Evolutionary conservation across 176 grass and related monocot genomes (phyloP).

Genomic region (Poa annua): DNA sequence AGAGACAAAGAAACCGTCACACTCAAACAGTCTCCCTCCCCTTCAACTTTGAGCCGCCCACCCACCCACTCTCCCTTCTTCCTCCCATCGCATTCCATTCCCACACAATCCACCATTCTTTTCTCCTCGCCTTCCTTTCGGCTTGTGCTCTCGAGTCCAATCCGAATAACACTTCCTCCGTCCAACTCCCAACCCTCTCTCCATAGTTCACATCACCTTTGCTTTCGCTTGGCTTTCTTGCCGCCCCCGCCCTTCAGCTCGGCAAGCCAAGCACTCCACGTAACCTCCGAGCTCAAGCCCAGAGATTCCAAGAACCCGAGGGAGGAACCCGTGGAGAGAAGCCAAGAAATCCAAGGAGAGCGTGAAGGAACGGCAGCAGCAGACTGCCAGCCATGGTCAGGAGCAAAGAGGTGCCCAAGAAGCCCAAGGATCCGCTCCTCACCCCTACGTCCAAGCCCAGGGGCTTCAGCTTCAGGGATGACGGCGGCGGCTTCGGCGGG

Average conservation of each 20-base stretch:
- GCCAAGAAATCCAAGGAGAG: not conserved
- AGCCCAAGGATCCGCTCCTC: constrained; percentile 49
- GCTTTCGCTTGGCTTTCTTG: constrained; percentile 28
- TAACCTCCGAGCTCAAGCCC: constrained; percentile 33
- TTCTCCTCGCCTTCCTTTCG: not conserved
- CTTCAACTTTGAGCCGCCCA: constrained; percentile 53
- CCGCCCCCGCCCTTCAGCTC: constrained; percentile 18
- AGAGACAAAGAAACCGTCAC: constrained; percentile 3
- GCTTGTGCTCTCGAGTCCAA: constrained; percentile 13
- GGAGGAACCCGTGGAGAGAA: constrained; percentile 1
- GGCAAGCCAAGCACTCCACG: constrained; percentile 30
- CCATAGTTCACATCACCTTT: constrained; percentile 47
- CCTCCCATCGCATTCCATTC: constrained; percentile 8
- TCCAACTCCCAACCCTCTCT: constrained; percentile 23
- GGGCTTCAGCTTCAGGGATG: constrained; percentile 35
- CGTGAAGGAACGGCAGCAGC: not conserved
- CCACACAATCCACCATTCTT: constrained; percentile 17
- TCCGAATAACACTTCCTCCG: constrained; percentile 7
- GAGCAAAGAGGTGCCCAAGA: constrained; percentile 66
- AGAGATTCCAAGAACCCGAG: constrained; percentile 26
- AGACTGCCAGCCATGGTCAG: constrained; percentile 68
- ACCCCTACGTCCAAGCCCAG: constrained; percentile 56
- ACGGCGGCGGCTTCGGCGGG: not conserved
- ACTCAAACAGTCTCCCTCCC: not conserved
- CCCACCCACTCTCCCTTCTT: constrained; percentile 49